Conservation (phyloP, 768 basidiomycete genomes). For the Tylopilus balloui region DNA sequence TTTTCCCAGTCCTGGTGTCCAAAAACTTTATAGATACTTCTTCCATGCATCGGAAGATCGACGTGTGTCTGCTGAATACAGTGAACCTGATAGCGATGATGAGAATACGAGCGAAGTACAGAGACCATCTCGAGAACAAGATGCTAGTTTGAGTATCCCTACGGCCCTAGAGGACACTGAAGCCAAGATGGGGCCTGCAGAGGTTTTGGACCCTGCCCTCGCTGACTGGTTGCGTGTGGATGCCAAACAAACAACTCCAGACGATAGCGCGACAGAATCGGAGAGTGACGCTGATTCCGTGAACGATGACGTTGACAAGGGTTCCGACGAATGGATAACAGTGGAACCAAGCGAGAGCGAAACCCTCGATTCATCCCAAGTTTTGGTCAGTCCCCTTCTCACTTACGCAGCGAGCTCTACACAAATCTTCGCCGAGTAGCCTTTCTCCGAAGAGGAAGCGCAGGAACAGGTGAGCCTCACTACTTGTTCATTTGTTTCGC, state of each 20-base stretch:
- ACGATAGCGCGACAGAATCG: slow-evolving; percentile 44
- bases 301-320: slow-evolving; percentile 49
- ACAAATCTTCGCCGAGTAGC: slow-evolving; percentile 1
- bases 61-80: slow-evolving; percentile 48
- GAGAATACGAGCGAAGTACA: slow-evolving; percentile 19
- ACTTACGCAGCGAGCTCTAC: not conserved
- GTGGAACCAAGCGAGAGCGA: slow-evolving; percentile 19
- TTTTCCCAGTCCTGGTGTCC: not conserved
- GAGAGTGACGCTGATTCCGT: slow-evolving; percentile 69
- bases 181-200: slow-evolving; percentile 26
- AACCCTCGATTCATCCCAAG: slow-evolving; percentile 19
- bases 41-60: slow-evolving; percentile 64
- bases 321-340: slow-evolving; percentile 40
- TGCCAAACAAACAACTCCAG: slow-evolving; percentile 22
- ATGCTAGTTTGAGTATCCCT: not conserved
- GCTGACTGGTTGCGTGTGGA: slow-evolving; percentile 63
- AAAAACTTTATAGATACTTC: slow-evolving; percentile 54
- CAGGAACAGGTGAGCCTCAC: slow-evolving; percentile 5
- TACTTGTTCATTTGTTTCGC: not conserved
- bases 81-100: slow-evolving; percentile 36
- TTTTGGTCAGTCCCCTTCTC: slow-evolving; percentile 2
- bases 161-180: slow-evolving; percentile 1
- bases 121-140: slow-evolving; percentile 16
- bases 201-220: slow-evolving; percentile 44
- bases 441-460: slow-evolving; percentile 9